Conservation (phyloP, 176 grass and related monocot genomes). For the Phoenix dactylifera region DNA sequence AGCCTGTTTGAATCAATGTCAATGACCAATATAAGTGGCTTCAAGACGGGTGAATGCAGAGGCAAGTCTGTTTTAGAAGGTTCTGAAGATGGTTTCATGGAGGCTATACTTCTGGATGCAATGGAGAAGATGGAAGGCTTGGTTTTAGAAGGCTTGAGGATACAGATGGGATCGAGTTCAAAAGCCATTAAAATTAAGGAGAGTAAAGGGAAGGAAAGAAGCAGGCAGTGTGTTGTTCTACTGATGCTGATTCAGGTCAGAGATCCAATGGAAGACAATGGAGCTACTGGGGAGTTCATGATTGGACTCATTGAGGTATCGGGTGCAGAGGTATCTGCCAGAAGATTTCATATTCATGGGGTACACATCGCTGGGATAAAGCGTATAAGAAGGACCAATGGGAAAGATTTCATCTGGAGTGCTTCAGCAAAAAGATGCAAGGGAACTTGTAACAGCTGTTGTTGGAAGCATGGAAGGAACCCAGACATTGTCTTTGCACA, state of each 20-base stretch:
- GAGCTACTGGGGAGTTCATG: constrained; percentile 44
- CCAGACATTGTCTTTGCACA: constrained; percentile 23
- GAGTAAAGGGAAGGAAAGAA: neutral
- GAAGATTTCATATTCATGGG: constrained; percentile 24
- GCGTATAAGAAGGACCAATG: neutral
- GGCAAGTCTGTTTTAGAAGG: constrained; percentile 1
- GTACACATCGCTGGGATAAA: constrained; percentile 51
- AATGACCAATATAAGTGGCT: constrained; percentile 32
- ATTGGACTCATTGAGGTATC: constrained; percentile 46
- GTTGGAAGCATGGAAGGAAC: constrained; percentile 21
- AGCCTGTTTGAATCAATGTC: constrained; percentile 33
- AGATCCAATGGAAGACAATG: constrained; percentile 36
- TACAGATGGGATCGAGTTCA: constrained; percentile 36
- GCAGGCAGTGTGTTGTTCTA: constrained; percentile 10
- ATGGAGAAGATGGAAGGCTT: constrained; percentile 41
- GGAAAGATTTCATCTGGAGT: constrained; percentile 47
- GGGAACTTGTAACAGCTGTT: neutral
- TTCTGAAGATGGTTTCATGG: constrained; percentile 28
- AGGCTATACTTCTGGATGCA: constrained; percentile 31
- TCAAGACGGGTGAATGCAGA: constrained; percentile 2
- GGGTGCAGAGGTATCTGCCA: constrained; percentile 7
- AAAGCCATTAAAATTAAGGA: neutral
- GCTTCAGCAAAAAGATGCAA: constrained; percentile 26
- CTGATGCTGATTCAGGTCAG: constrained; percentile 54
- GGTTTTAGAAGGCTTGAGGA: constrained; percentile 46